phyloP scores from a whole-genome alignment of 768 basidiomycete species.

The Crassisporium funariophilum region DNA sequence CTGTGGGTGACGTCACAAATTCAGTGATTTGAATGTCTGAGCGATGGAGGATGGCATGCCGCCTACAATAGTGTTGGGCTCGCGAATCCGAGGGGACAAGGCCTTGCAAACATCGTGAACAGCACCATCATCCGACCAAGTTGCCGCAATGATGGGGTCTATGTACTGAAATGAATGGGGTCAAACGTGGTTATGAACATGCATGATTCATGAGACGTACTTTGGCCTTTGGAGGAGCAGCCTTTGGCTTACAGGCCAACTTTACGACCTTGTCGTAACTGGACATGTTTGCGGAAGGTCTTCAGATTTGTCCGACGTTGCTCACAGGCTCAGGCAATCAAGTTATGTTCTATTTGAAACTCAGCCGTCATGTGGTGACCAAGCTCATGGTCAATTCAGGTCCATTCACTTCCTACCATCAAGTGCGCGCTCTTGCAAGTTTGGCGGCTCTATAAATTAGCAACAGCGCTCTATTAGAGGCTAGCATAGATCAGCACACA shows the following conservation, averaged over 20 bases:
- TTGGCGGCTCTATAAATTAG: too few relatives aligned
- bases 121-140: constrained; percentile 95
- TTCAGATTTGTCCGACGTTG: constrained; percentile 19
- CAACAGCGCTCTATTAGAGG: too few relatives aligned
- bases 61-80: constrained; percentile 89
- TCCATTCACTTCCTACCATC: too few relatives aligned
- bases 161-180: constrained; percentile 66
- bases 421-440: too few relatives aligned
- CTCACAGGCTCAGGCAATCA: constrained; percentile 7
- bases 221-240: constrained; percentile 94
- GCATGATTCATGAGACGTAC: constrained; percentile 36
- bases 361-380: constrained; percentile 30
- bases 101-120: constrained; percentile 93
- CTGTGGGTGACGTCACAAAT: constrained; percentile 40
- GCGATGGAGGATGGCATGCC: background rate
- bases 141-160: constrained; percentile 93
- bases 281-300: constrained; percentile 49
- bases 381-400: too few relatives aligned
- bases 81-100: constrained; percentile 79
- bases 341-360: constrained; percentile 26
- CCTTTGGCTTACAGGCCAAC: constrained; percentile 96
- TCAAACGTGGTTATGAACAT: constrained; percentile 9
- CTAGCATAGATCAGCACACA: too few relatives aligned
- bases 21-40: background rate
- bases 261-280: constrained; percentile 93